Percentiles rank a stretch among this genome's conserved stretches.
Evolutionary conservation across 495 filamentous ascomycete genomes (phyloP).

Genomic region (Friedmanniomyces simplex): DNA sequence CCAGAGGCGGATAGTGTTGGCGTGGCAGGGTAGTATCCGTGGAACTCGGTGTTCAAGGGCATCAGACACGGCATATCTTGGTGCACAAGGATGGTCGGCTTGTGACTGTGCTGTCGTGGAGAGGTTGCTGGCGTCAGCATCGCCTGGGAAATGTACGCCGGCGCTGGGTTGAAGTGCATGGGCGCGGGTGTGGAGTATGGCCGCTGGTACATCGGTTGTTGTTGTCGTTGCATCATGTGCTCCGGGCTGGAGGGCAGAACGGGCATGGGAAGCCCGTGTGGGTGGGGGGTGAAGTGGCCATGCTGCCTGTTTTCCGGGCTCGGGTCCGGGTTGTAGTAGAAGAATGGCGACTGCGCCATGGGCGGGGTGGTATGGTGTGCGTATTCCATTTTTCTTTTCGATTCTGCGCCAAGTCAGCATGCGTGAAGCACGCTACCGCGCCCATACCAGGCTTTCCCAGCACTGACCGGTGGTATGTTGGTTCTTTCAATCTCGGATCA

Average conservation of each 20-base stretch:
- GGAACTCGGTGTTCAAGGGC: slow-evolving; percentile 67
- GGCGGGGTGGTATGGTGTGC: slow-evolving; percentile 41
- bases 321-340: slow-evolving; percentile 80
- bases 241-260: slow-evolving; percentile 29
- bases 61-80: slow-evolving; percentile 48
- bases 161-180: slow-evolving; percentile 23
- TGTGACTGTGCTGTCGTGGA: slow-evolving; percentile 64
- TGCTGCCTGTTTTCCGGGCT: slow-evolving; percentile 67
- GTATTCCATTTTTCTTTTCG: slow-evolving; percentile 35
- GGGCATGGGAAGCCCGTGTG: slow-evolving; percentile 42
- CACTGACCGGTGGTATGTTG: neutral
- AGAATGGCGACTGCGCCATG: slow-evolving; percentile 73
- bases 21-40: slow-evolving; percentile 72
- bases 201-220: slow-evolving; percentile 59
- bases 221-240: slow-evolving; percentile 25
- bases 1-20: slow-evolving; percentile 78
- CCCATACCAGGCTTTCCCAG: neutral
- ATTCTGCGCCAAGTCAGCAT: neutral
- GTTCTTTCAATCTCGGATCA: neutral
- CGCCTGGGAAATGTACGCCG: slow-evolving; percentile 49
- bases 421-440: neutral
- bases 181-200: slow-evolving; percentile 50
- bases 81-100: slow-evolving; percentile 61
- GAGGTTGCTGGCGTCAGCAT: slow-evolving; percentile 68
- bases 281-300: slow-evolving; percentile 64